Base-by-base conservation (phyloP, 768 basidiomycete species). In the Termitomyces titanicus region DNA sequence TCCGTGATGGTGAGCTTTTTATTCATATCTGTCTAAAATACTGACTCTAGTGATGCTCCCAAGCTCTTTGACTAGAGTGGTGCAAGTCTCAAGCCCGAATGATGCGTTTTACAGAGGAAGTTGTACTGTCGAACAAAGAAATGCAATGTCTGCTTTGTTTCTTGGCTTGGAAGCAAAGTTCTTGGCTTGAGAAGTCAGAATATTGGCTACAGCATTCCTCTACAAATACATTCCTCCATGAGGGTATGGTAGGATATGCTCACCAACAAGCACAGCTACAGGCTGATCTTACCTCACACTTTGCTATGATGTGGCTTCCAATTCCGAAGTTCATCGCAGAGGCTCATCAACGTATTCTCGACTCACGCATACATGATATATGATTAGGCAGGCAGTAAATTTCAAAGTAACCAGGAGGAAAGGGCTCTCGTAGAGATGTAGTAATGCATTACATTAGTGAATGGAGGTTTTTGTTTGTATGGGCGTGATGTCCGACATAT, bases 11-110 rank as follows among this genome's bases (percentile, higher is more conserved):
- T 42, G 13, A 24, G 22, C 20, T 2, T 11, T 20, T 13, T 12
- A 12, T n/a, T 10, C 0, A 2, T 40, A 10, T 0, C 5, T n/a
- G n/a, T n/a, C 9, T 9, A 3, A 4, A 29, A 9, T 29, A 9
- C 9, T 29, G 29, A 29, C 29, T 29, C 9, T 29, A 9, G 5
- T 47, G 29, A 47, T 20, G 49, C 51, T 35, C 39, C 5, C 38
- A 12, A 42, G 40, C 22, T 3, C 12, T 65, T 2, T 62, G 61
- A 5, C 51, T 70, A 10, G 66, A 70, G 31, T 70, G 67, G 67
- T 43, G 48, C 1, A 70, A 70, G 53, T 54, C 60, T 1, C 57
- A 47, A 0, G 63, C 66, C 0, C 52, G 15, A 35, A 35, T 12
- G 11, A 29, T 24, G 37, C 35, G 24, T 38, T 49, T 29, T 11